Percentiles rank a stretch among this genome's conserved stretches.
These are phyloP conservation scores for Backusella luteola DNA, from an alignment of 192 early-diverging fungal species.

Conservation along the genomic window DNA sequence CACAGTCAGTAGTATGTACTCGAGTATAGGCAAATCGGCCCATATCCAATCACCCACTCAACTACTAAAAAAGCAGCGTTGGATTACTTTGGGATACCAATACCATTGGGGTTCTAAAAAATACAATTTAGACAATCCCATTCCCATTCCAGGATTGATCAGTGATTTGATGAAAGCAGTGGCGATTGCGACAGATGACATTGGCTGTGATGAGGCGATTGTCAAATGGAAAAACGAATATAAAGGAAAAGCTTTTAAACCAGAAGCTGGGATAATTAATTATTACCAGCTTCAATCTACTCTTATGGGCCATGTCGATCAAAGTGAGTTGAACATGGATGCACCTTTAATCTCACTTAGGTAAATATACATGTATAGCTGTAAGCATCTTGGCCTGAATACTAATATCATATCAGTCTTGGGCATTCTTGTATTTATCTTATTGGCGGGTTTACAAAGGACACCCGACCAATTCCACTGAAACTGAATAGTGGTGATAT, in stretches of 20 bases:
- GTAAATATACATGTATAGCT: constrained; percentile 18
- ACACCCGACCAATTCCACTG: constrained; percentile 67
- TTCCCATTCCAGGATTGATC: constrained; percentile 70
- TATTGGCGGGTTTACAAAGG: constrained; percentile 71
- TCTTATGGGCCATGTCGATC: constrained; percentile 91
- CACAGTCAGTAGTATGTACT: neutral
- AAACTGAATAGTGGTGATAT: constrained; percentile 83
- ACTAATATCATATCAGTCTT: constrained; percentile 44
- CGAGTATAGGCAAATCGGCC: neutral
- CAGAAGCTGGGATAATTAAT: constrained; percentile 93
- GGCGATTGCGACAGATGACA: constrained; percentile 58
- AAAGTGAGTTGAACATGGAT: constrained; percentile 80
- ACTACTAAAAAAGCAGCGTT: constrained; percentile 55
- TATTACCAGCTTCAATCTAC: constrained; percentile 80
- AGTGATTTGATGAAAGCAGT: constrained; percentile 60
- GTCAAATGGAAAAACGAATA: constrained; percentile 51
- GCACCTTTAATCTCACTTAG: constrained; percentile 80
- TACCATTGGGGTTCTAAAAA: constrained; percentile 80
- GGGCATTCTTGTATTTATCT: constrained; percentile 78
- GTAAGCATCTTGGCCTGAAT: neutral
- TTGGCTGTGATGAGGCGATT: constrained; percentile 22
- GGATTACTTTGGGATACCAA: constrained; percentile 75
- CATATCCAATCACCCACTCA: constrained; percentile 36
- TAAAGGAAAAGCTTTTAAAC: constrained; percentile 51
- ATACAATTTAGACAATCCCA: constrained; percentile 67